Percentiles rank a stretch among this genome's conserved stretches.
Conservation (phyloP, 805 yeast genomes). For the Sugiyamaella chiloensis region DNA sequence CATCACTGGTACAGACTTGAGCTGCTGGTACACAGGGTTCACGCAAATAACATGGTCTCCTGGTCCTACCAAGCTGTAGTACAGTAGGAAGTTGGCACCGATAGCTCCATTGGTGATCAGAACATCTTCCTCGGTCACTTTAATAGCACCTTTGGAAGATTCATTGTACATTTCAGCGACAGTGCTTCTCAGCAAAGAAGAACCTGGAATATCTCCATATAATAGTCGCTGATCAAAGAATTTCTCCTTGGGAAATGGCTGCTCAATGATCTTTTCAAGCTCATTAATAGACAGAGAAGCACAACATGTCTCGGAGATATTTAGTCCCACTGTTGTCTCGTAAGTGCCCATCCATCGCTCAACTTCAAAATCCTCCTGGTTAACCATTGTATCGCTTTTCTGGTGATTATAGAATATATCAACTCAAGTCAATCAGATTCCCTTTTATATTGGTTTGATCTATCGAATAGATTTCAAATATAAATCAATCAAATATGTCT, state of each 20-base stretch:
- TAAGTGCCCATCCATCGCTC: constrained; percentile 54
- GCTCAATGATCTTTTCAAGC: constrained; percentile 34
- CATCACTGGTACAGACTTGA: constrained; percentile 45
- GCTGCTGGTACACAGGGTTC: constrained; percentile 51
- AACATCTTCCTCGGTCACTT: constrained; percentile 37
- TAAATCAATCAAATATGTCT: no score
- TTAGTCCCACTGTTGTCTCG: constrained; percentile 40
- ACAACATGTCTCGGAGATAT: constrained; percentile 54
- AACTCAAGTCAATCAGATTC: no score
- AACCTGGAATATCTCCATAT: constrained; percentile 49
- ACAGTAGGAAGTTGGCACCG: constrained; percentile 49
- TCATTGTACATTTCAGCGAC: constrained; percentile 40
- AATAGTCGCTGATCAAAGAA: constrained; percentile 35
- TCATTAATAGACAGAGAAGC: constrained; percentile 43
- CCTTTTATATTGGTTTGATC: no score
- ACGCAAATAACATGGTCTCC: constrained; percentile 49
- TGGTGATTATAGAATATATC: no score
- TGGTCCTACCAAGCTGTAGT: constrained; percentile 43
- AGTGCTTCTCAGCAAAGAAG: constrained; percentile 37
- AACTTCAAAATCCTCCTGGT: constrained; percentile 40
- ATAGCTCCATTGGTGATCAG: constrained; percentile 55
- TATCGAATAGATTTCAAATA: no score
- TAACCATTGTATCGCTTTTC: constrained; percentile 24
- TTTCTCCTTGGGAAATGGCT: constrained; percentile 27
- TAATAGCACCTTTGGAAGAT: constrained; percentile 15